phyloP scores from a whole-genome alignment of 768 basidiomycete genomes.

The Hysterangium stoloniferum region DNA sequence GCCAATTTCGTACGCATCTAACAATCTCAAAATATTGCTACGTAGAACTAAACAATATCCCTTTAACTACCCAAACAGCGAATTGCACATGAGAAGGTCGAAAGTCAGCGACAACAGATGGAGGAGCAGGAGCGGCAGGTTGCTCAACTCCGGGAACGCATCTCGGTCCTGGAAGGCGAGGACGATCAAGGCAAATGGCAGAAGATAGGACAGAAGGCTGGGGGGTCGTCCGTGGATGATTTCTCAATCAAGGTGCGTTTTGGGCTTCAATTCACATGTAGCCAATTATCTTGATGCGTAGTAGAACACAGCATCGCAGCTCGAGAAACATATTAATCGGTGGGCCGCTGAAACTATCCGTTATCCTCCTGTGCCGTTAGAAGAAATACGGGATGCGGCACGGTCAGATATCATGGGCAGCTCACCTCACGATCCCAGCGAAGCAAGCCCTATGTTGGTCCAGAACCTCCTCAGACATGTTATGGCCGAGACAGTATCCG shows the following conservation, averaged over 20 bases:
- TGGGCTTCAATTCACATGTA: not conserved
- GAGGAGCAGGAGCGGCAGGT: conserved; percentile 82
- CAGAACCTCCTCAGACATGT: conserved; percentile 78
- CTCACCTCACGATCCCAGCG: conserved; percentile 35
- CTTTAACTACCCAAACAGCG: conserved; percentile 44
- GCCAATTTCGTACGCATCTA: conserved; percentile 59
- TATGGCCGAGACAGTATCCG: conserved; percentile 59
- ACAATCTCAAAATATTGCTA: not conserved
- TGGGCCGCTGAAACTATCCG: conserved; percentile 77
- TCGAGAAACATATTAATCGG: conserved; percentile 78
- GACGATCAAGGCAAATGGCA: conserved; percentile 28
- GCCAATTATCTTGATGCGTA: conserved; percentile 9
- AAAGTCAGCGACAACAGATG: conserved; percentile 68
- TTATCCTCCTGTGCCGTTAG: conserved; percentile 44
- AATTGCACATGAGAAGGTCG: conserved; percentile 85
- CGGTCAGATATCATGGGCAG: conserved; percentile 50
- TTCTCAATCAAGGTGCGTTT: conserved; percentile 74
- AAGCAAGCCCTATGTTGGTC: conserved; percentile 53
- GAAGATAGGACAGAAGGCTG: conserved; percentile 24
- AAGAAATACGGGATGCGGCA: conserved; percentile 48
- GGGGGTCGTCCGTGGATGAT: conserved; percentile 69
- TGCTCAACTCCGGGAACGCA: conserved; percentile 60
- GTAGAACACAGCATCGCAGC: conserved; percentile 73
- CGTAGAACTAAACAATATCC: conserved; percentile 2
- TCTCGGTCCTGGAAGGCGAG: conserved; percentile 66